These are phyloP conservation scores for Dioscorea dumetorum DNA, from an alignment of 106 monocot genomes.

Conservation along the genomic window DNA sequence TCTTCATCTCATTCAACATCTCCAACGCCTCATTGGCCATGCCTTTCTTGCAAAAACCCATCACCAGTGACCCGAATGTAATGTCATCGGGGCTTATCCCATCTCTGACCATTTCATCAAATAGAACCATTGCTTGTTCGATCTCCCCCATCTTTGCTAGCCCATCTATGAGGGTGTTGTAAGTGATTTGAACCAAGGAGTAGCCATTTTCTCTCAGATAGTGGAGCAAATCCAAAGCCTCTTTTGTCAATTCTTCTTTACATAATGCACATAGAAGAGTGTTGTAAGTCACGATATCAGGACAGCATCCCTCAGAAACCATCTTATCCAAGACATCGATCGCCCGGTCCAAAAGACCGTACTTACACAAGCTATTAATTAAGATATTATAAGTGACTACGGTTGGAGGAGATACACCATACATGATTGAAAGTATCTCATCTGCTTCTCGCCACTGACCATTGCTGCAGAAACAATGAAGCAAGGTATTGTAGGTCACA, in stretches of 20 bases:
- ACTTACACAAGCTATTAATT: conserved; percentile 70
- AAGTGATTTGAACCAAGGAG: conserved; percentile 47
- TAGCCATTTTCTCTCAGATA: conserved; percentile 28
- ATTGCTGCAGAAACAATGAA: conserved; percentile 49
- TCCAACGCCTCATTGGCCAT: conserved; percentile 50
- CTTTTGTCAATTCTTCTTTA: conserved; percentile 49
- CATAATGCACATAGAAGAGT: conserved; percentile 67
- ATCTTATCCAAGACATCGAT: conserved; percentile 63
- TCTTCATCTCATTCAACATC: conserved; percentile 50
- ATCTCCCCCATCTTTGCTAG: conserved; percentile 56
- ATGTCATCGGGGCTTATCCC: conserved; percentile 72
- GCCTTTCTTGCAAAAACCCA: conserved; percentile 52
- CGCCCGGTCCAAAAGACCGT: conserved; percentile 46
- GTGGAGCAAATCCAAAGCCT: conserved; percentile 46
- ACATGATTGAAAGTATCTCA: conserved; percentile 54
- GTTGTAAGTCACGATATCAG: conserved; percentile 86
- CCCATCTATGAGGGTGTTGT: conserved; percentile 62
- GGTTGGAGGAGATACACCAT: conserved; percentile 36
- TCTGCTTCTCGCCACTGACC: conserved; percentile 62
- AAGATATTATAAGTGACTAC: conserved; percentile 76
- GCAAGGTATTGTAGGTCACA: conserved; percentile 73
- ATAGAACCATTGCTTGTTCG: conserved; percentile 45
- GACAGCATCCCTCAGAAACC: conserved; percentile 47
- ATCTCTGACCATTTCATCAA: conserved; percentile 57
- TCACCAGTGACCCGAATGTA: conserved; percentile 67